Conservation (phyloP, 2,329 filamentous ascomycete species). For the Clonostachys sp. region DNA sequence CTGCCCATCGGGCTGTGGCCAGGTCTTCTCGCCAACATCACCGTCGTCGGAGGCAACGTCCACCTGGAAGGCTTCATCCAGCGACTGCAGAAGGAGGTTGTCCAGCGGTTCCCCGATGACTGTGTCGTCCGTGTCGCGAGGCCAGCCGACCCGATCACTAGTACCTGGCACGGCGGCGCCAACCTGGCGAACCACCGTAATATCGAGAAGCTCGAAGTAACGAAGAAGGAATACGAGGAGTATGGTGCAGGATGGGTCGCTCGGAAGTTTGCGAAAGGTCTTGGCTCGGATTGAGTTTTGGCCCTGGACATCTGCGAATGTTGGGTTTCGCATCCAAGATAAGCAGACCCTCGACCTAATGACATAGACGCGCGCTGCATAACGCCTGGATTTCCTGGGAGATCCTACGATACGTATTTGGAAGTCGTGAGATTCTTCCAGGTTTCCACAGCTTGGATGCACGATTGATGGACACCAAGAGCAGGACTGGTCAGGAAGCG, state of each 20-base stretch:
- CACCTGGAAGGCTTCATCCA: slow-evolving; percentile 77
- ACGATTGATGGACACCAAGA: no score
- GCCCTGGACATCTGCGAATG: not conserved
- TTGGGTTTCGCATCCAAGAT: no score
- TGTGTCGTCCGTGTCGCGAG: slow-evolving; percentile 71
- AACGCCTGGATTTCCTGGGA: not conserved
- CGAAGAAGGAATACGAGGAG: slow-evolving; percentile 86
- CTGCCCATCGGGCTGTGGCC: slow-evolving; percentile 83
- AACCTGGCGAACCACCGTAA: slow-evolving; percentile 67
- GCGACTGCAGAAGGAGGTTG: slow-evolving; percentile 71
- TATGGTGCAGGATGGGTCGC: slow-evolving; percentile 71
- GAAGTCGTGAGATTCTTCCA: no score
- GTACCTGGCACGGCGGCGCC: slow-evolving; percentile 83
- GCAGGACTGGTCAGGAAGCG: no score
- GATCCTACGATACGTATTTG: no score
- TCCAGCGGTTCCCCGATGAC: slow-evolving; percentile 67
- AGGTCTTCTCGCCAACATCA: slow-evolving; percentile 76
- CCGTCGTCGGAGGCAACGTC: slow-evolving; percentile 84
- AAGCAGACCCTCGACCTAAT: no score
- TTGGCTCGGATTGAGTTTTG: slow-evolving; percentile 8
- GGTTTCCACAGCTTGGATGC: no score
- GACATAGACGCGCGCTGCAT: no score
- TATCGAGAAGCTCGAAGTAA: slow-evolving; percentile 68
- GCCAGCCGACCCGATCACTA: slow-evolving; percentile 69
- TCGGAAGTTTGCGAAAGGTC: slow-evolving; percentile 57